Evolutionary conservation across 345 rosid species (phyloP).

Genomic region (Lumnitzera racemosa): DNA sequence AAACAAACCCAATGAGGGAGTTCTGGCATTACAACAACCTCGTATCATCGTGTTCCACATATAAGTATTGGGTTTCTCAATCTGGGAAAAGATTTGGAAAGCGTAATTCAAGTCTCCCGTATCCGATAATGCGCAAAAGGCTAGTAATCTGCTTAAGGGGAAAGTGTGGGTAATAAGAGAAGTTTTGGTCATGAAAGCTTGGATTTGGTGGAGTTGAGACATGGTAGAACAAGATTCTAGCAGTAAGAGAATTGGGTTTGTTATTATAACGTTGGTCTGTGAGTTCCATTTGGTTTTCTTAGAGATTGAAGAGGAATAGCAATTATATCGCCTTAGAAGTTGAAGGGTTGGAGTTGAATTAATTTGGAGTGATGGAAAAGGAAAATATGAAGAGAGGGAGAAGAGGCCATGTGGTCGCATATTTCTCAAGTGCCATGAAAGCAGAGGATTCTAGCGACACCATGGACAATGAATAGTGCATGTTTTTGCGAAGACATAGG

Average conservation of each 20-base stretch:
- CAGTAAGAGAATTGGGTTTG: conserved; percentile 25
- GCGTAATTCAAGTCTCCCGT: conserved; percentile 26
- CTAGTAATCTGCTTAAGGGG: conserved; percentile 35
- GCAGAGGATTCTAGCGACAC: no score
- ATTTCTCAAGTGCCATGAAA: no score
- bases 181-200: conserved; percentile 30
- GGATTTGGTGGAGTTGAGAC: conserved; percentile 34
- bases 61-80: conserved; percentile 26
- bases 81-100: conserved; percentile 17
- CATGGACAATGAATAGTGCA: no score
- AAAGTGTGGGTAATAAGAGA: conserved; percentile 30
- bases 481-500: no score
- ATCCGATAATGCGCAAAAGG: conserved; percentile 30
- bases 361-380: no score
- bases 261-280: conserved; percentile 20
- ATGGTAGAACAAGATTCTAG: conserved; percentile 30
- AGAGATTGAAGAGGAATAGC: background rate
- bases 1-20: conserved; percentile 15
- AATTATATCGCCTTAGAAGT: no score
- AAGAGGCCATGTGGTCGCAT: no score
- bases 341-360: no score
- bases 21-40: conserved; percentile 18
- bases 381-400: no score
- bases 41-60: conserved; percentile 44
- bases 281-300: conserved; percentile 29